Conservation (phyloP, 129 eudicot species). For the Artemisia annua region DNA sequence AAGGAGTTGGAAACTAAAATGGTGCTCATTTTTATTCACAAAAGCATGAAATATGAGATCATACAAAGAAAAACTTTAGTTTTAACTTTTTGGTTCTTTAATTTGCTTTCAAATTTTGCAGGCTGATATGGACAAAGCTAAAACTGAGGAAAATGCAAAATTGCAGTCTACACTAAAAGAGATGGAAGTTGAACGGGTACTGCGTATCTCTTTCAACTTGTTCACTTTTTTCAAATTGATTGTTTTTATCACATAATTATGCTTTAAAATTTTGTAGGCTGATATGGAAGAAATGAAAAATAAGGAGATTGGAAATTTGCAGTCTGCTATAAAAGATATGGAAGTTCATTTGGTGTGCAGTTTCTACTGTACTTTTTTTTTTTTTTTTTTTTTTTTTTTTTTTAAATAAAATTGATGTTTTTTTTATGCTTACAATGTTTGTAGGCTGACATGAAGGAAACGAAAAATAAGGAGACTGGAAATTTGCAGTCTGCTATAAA, state of each 20-base stretch:
- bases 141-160: conserved; percentile 24
- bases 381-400: too few species aligned
- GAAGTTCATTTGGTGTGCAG: conserved; percentile 31
- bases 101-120: conserved; percentile 17
- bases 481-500: conserved; percentile 56
- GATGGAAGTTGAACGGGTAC: conserved; percentile 40
- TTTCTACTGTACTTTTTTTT: too few species aligned
- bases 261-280: conserved; percentile 40
- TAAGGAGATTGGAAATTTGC: conserved; percentile 54
- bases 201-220: neutral
- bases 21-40: too few species aligned
- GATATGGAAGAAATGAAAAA: conserved; percentile 64
- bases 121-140: conserved; percentile 35
- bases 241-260: neutral
- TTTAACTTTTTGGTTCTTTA: neutral
- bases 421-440: conserved; percentile 13
- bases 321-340: conserved; percentile 60
- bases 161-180: conserved; percentile 34
- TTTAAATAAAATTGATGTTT: neutral
- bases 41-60: neutral
- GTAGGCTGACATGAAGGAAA: conserved; percentile 69
- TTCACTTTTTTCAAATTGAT: neutral
- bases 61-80: neutral
- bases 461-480: conserved; percentile 55
- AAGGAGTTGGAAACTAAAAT: conserved; percentile 43